Conservation (phyloP, 1,284 basidiomycete species). For the Grifola frondosa region DNA sequence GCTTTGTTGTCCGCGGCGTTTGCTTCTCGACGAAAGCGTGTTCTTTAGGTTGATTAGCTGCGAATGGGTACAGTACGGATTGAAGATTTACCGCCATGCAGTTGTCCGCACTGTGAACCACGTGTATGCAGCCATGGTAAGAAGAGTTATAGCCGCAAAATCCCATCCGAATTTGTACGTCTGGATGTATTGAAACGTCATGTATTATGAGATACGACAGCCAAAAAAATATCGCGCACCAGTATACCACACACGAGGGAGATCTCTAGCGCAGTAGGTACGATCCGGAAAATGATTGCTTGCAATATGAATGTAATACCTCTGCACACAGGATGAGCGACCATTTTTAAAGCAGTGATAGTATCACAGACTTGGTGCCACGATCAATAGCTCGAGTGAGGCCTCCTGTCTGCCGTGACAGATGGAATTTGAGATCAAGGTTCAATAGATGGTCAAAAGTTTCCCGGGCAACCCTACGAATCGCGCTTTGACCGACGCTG, state of each 20-base stretch:
- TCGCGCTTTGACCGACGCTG: conserved; percentile 91
- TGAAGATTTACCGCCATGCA: conserved; percentile 75
- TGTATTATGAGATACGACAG: conserved; percentile 5
- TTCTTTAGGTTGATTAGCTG: conserved; percentile 49
- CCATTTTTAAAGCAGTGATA: background rate
- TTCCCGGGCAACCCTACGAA: conserved; percentile 89
- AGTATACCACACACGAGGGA: conserved; percentile 96
- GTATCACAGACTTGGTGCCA: conserved; percentile 81
- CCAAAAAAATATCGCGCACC: conserved; percentile 43
- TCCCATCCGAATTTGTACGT: conserved; percentile 97
- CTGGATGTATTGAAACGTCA: conserved; percentile 36
- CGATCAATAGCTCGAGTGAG: conserved; percentile 95
- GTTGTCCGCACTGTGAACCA: conserved; percentile 98
- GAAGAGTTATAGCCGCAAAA: conserved; percentile 88
- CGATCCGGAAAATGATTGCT: conserved; percentile 92
- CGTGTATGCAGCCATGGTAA: conserved; percentile 88
- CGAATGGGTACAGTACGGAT: background rate
- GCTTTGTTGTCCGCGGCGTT: conserved; percentile 97
- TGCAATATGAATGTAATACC: conserved; percentile 96
- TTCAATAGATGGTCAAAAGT: conserved; percentile 93
- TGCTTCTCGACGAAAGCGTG: conserved; percentile 90
- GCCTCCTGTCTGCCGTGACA: conserved; percentile 93
- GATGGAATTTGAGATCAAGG: conserved; percentile 91
- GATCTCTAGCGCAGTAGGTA: conserved; percentile 95
- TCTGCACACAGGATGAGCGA: conserved; percentile 41